Conservation (phyloP, 345 rosid species). For the Dimocarpus longan region DNA sequence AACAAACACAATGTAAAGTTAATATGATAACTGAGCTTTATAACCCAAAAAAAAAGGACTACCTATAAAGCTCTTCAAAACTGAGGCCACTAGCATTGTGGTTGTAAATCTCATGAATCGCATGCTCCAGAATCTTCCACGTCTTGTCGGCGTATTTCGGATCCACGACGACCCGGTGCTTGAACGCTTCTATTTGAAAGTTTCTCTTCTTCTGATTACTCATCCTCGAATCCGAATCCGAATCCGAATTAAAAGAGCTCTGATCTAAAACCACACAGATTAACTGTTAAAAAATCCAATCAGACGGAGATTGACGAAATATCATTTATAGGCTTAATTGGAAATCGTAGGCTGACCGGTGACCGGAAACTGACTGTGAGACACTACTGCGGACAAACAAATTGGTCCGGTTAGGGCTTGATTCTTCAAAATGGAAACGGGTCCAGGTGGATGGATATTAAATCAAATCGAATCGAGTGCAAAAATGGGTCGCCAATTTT, state of each 20-base stretch:
- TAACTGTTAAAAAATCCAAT: not conserved
- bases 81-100: constrained; percentile 98
- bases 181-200: constrained; percentile 98
- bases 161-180: constrained; percentile 97
- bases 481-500: no score
- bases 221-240: constrained; percentile 45
- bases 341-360: not conserved
- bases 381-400: not conserved
- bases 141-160: constrained; percentile 97
- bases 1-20: not conserved
- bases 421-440: not conserved
- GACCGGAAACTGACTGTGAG: not conserved
- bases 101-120: constrained; percentile 97
- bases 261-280: constrained; percentile 9
- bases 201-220: constrained; percentile 97
- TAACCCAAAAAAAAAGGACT: not conserved
- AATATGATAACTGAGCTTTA: not conserved
- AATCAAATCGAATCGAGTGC: not conserved
- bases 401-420: constrained; percentile 15
- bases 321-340: not conserved
- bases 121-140: constrained; percentile 97
- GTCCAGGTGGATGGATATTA: not conserved
- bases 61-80: constrained; percentile 99
- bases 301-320: not conserved
- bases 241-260: constrained; percentile 8